These are phyloP conservation scores for Pueraria montana DNA, from an alignment of 306 rosid genomes.

Conservation along the genomic window DNA sequence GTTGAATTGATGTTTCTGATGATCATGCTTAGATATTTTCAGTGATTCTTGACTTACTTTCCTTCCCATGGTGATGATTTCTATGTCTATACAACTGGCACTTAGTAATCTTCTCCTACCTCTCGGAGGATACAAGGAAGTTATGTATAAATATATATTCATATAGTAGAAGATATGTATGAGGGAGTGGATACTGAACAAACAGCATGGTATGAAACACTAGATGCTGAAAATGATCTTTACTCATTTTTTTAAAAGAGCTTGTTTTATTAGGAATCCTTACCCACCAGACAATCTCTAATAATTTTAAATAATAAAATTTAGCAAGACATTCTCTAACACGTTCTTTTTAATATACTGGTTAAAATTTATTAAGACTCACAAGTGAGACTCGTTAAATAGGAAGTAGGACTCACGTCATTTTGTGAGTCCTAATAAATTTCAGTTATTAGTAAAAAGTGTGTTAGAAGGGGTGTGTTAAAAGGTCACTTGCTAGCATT, in stretches of 20 bases:
- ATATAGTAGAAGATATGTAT: slow-evolving; percentile 44
- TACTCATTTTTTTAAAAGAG: slow-evolving; percentile 6
- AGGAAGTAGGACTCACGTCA: not conserved
- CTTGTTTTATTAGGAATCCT: slow-evolving; percentile 24
- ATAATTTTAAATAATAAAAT: not conserved
- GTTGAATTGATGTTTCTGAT: slow-evolving; percentile 50
- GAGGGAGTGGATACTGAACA: slow-evolving; percentile 44
- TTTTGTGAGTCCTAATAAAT: not conserved
- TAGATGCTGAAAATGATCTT: slow-evolving; percentile 69
- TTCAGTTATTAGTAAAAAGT: not conserved
- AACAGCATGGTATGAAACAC: slow-evolving; percentile 37
- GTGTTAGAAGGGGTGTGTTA: not conserved
- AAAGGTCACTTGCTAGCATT: not conserved
- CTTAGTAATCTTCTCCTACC: slow-evolving; percentile 64
- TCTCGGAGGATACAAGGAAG: slow-evolving; percentile 64
- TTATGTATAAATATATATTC: slow-evolving; percentile 50
- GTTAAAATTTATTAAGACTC: not conserved
- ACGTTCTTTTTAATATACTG: not conserved
- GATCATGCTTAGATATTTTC: slow-evolving; percentile 53
- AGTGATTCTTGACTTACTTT: slow-evolving; percentile 49
- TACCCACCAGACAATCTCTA: not conserved
- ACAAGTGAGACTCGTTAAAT: not conserved
- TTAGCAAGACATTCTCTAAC: not conserved
- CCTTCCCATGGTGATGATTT: slow-evolving; percentile 57
- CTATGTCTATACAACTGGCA: slow-evolving; percentile 57